These are phyloP conservation scores for Cadophora gregata DNA, from an alignment of 2,329 filamentous ascomycete genomes.

Conservation along the genomic window DNA sequence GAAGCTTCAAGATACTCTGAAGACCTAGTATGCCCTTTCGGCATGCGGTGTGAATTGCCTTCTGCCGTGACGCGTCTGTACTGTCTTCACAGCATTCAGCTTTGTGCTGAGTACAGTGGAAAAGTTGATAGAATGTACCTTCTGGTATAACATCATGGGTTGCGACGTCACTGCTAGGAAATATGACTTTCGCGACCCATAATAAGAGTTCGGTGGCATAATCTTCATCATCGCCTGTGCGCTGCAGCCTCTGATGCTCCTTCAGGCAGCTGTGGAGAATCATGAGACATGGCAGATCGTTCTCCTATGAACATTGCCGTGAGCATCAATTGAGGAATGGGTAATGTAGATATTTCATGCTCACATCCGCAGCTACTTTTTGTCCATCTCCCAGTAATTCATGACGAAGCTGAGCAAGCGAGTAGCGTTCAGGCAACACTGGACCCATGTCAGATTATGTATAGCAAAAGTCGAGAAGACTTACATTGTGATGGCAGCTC, in stretches of 20 bases:
- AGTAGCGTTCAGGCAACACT: slow-evolving; percentile 36
- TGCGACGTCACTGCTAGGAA: slow-evolving; percentile 36
- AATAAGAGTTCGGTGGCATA: slow-evolving; percentile 29
- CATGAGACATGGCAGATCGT: slow-evolving; percentile 35
- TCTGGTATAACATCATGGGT: slow-evolving; percentile 34
- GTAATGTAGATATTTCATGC: not conserved
- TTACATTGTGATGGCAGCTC: slow-evolving; percentile 24
- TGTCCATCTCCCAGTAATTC: slow-evolving; percentile 18
- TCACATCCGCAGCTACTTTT: slow-evolving; percentile 13
- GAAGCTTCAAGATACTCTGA: slow-evolving; percentile 23
- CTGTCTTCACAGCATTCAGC: slow-evolving; percentile 17
- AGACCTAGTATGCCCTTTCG: slow-evolving; percentile 34
- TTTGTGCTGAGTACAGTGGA: not conserved
- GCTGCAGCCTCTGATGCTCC: slow-evolving; percentile 20
- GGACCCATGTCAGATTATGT: slow-evolving; percentile 17
- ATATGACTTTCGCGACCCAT: slow-evolving; percentile 36
- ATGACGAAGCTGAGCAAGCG: slow-evolving; percentile 29
- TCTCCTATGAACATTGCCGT: slow-evolving; percentile 34
- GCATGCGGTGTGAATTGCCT: slow-evolving; percentile 23
- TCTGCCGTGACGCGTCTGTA: slow-evolving; percentile 17
- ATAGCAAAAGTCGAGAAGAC: not conserved
- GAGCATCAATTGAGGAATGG: not conserved
- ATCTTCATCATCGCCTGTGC: slow-evolving; percentile 26
- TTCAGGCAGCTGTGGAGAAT: slow-evolving; percentile 37
- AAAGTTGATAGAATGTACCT: slow-evolving; percentile 25